Percentiles rank a stretch among this genome's conserved stretches.
Evolutionary conservation across 2,329 filamentous ascomycete species (phyloP).

Genomic region (Colletotrichum euphorbiae): DNA sequence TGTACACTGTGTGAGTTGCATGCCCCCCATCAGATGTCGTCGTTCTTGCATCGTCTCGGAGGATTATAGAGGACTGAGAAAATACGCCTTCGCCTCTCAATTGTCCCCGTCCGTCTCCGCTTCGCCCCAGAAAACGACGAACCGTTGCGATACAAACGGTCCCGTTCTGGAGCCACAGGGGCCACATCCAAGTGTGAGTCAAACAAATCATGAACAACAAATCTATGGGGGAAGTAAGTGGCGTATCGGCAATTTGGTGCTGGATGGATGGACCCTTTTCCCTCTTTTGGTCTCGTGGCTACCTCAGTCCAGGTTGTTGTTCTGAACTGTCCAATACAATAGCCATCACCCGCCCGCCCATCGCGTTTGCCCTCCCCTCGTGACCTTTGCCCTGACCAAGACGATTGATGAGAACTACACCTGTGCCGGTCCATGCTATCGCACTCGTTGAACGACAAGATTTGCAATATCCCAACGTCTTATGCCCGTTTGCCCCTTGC

Average conservation of each 20-base stretch:
- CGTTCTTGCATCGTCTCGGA: background rate
- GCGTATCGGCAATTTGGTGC: background rate
- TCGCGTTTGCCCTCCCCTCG: background rate
- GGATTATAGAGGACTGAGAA: background rate
- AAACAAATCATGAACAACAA: background rate
- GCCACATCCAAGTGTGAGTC: constrained; percentile 12
- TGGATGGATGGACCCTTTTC: background rate
- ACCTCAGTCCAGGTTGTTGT: background rate
- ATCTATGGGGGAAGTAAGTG: background rate
- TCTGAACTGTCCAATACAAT: background rate
- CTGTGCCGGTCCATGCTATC: background rate
- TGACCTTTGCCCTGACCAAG: background rate
- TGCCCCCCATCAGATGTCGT: background rate
- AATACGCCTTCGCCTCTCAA: background rate
- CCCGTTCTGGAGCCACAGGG: background rate
- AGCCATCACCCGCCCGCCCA: background rate
- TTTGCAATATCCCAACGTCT: background rate
- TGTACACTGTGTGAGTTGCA: no score
- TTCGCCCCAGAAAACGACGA: background rate
- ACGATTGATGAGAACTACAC: background rate
- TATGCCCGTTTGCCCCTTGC: constrained; percentile 3
- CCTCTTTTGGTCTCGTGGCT: constrained; percentile 1
- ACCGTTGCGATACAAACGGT: constrained; percentile 15
- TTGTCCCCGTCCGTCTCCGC: background rate
- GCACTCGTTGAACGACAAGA: background rate